A percentile compares a stretch with the other conserved stretches of the same genome.
Evolutionary conservation across 2,329 filamentous ascomycete species (phyloP).

Genomic region (Amesomyces nigricolor): DNA sequence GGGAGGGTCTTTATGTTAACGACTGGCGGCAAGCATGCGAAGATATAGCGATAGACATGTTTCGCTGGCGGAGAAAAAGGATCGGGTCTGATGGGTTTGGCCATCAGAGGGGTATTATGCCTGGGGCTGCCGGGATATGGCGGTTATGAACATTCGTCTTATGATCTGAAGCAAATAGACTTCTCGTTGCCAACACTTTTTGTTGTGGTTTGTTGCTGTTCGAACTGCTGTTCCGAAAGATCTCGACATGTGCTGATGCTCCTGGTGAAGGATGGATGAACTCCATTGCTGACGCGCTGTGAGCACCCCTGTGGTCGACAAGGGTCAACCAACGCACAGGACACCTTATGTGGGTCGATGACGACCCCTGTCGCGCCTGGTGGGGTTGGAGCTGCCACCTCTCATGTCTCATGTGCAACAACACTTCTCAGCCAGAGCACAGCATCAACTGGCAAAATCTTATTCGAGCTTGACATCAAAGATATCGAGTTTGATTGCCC

Average conservation of each 20-base stretch:
- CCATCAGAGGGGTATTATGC: conserved; percentile 10
- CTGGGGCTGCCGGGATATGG: conserved; percentile 9
- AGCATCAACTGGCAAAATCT: background rate
- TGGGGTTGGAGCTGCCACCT: conserved; percentile 19
- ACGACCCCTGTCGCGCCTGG: conserved; percentile 10
- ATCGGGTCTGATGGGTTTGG: conserved; percentile 1
- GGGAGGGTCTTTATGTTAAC: background rate
- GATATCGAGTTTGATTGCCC: background rate
- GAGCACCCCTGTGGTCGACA: conserved; percentile 20
- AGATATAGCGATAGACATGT: conserved; percentile 15
- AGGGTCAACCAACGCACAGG: conserved; percentile 12
- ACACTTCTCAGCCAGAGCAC: background rate
- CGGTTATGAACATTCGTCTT: conserved; percentile 7
- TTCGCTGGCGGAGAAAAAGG: conserved; percentile 3
- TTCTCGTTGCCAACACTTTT: background rate
- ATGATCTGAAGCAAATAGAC: conserved; percentile 15
- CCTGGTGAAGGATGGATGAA: background rate
- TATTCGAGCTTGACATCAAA: background rate
- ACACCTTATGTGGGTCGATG: conserved; percentile 5
- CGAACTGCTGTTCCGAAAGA: background rate
- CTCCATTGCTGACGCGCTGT: background rate
- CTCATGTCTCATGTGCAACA: background rate
- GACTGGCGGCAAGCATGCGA: background rate
- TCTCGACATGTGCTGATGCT: background rate
- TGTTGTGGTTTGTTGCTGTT: background rate